phyloP scores from a whole-genome alignment of 1,284 basidiomycete species.

The Cutaneotrichosporon sp. region DNA sequence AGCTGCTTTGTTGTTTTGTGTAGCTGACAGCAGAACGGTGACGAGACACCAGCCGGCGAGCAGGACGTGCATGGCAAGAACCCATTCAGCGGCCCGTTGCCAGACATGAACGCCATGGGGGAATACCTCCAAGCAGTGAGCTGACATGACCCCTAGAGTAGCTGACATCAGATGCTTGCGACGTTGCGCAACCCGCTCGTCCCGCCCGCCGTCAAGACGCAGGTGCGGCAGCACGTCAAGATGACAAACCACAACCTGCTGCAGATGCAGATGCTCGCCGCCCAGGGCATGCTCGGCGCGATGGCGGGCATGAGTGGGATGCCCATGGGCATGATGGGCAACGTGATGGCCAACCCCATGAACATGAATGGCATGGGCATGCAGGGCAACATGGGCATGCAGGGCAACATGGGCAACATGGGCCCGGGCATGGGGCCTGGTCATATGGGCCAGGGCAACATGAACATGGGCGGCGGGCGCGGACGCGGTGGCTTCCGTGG shows the following conservation, averaged over 20 bases:
- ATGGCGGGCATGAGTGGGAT: slow-evolving; percentile 23
- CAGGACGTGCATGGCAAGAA: slow-evolving; percentile 18
- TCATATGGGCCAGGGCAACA: no score
- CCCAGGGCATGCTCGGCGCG: slow-evolving; percentile 24
- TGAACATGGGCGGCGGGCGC: slow-evolving; percentile 7
- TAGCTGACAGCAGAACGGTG: slow-evolving; percentile 9
- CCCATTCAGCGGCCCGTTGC: slow-evolving; percentile 19
- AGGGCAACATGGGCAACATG: slow-evolving; percentile 11
- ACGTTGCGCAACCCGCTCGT: slow-evolving; percentile 43
- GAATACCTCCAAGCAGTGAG: slow-evolving; percentile 21
- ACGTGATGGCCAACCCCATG: neutral
- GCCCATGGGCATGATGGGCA: slow-evolving; percentile 10
- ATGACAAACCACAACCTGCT: slow-evolving; percentile 42
- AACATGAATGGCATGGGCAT: slow-evolving; percentile 16
- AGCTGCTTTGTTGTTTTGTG: neutral
- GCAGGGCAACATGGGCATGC: slow-evolving; percentile 11
- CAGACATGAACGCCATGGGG: slow-evolving; percentile 26
- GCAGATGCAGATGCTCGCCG: slow-evolving; percentile 47
- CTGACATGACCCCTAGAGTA: neutral
- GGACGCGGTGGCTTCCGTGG: slow-evolving; percentile 25
- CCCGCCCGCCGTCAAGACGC: slow-evolving; percentile 22
- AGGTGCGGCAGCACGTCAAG: slow-evolving; percentile 37
- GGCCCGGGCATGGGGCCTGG: no score
- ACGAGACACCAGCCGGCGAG: neutral
- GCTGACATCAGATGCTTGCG: slow-evolving; percentile 32